phyloP scores from a whole-genome alignment of 2,329 filamentous ascomycete species.

The Alternaria longipes region DNA sequence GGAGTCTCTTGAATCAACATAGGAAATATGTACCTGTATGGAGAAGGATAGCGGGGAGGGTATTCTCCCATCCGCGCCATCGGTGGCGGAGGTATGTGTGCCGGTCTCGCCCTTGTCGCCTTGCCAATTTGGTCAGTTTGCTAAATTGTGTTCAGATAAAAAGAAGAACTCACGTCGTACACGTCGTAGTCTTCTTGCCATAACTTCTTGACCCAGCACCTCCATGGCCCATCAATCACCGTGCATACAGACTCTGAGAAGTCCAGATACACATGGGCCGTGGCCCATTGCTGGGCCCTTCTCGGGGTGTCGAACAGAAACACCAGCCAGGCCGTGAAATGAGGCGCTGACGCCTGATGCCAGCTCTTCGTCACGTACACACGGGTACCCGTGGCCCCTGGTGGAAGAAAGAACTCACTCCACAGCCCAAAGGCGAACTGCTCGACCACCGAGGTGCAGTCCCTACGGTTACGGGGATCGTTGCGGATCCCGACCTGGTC shows the following conservation, averaged over 20 bases:
- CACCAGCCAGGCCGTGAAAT: conserved; percentile 18
- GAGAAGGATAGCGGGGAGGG: background rate
- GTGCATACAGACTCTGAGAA: conserved; percentile 11
- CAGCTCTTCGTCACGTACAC: conserved; percentile 13
- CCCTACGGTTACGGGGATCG: background rate
- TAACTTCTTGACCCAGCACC: background rate
- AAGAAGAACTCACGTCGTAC: background rate
- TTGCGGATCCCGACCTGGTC: conserved; percentile 1
- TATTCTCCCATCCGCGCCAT: background rate
- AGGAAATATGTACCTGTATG: background rate
- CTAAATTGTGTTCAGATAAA: conserved; percentile 5
- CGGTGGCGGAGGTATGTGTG: background rate
- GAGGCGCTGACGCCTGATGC: conserved; percentile 10
- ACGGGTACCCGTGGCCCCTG: background rate
- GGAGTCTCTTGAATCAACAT: background rate
- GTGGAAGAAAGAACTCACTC: background rate
- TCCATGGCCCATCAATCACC: background rate
- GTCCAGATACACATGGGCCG: conserved; percentile 20
- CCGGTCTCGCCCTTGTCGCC: background rate
- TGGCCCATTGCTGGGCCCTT: background rate
- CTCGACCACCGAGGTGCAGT: background rate
- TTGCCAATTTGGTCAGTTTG: conserved; percentile 1
- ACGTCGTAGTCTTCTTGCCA: background rate
- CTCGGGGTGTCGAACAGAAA: background rate
- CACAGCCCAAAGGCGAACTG: conserved; percentile 7